These are phyloP conservation scores for Massarina eburnea DNA, from an alignment of 2,329 filamentous ascomycete species.

Conservation along the genomic window DNA sequence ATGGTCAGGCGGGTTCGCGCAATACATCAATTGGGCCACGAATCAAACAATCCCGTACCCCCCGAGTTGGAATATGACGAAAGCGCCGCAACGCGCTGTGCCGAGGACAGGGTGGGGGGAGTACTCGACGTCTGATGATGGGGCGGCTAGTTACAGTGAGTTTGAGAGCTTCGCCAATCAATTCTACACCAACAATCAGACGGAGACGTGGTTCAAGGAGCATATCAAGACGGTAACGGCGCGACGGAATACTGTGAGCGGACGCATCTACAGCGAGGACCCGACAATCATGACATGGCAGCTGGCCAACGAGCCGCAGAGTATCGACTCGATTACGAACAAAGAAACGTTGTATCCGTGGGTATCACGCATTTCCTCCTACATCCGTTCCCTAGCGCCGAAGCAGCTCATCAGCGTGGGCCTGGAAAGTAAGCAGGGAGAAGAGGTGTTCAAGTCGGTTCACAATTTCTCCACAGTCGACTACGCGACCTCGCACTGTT, in stretches of 20 bases:
- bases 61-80: slow-evolving; percentile 42
- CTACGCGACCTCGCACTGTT: slow-evolving; percentile 44
- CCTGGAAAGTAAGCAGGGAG: slow-evolving; percentile 44
- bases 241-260: slow-evolving; percentile 42
- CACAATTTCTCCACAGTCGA: slow-evolving; percentile 42
- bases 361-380: slow-evolving; percentile 39
- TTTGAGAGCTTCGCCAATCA: slow-evolving; percentile 34
- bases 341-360: slow-evolving; percentile 41
- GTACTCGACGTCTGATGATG: slow-evolving; percentile 38
- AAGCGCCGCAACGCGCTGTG: slow-evolving; percentile 34
- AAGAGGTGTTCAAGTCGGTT: slow-evolving; percentile 43
- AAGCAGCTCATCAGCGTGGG: slow-evolving; percentile 44
- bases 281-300: slow-evolving; percentile 47
- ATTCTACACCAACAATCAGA: slow-evolving; percentile 39
- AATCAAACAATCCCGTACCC: slow-evolving; percentile 41
- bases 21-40: slow-evolving; percentile 43
- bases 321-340: slow-evolving; percentile 24
- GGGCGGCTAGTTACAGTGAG: slow-evolving; percentile 34
- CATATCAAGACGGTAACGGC: slow-evolving; percentile 41
- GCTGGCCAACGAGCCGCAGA: slow-evolving; percentile 45
- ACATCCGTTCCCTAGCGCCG: slow-evolving; percentile 40
- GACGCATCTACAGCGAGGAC: slow-evolving; percentile 40
- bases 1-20: slow-evolving; percentile 43
- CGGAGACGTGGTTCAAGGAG: slow-evolving; percentile 41
- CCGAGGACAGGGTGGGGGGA: slow-evolving; percentile 45